phyloP scores from a whole-genome alignment of 2,329 filamentous ascomycete genomes.

The Hypomyces rosellus region DNA sequence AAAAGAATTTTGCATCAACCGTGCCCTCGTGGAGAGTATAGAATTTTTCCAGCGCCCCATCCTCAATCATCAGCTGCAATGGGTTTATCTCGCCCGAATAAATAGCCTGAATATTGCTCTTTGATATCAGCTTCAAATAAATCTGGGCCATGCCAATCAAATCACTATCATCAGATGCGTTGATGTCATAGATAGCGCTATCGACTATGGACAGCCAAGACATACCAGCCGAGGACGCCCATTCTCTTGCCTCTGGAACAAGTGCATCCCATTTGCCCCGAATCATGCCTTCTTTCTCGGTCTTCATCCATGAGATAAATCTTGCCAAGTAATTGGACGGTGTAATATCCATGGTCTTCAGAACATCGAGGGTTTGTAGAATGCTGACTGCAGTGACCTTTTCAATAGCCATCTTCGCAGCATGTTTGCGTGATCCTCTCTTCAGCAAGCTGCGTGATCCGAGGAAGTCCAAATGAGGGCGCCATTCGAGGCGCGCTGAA shows the following conservation, averaged over 20 bases:
- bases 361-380: background rate
- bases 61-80: too few relatives aligned
- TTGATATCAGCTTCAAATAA: too few relatives aligned
- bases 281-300: constrained; percentile 1
- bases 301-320: constrained; percentile 1
- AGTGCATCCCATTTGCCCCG: background rate
- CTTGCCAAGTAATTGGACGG: background rate
- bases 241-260: too few relatives aligned
- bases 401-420: background rate
- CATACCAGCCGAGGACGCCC: too few relatives aligned
- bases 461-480: constrained; percentile 3
- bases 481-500: constrained; percentile 3
- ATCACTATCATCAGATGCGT: too few relatives aligned
- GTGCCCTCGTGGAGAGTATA: too few relatives aligned
- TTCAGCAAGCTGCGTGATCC: background rate
- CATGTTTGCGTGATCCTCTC: background rate
- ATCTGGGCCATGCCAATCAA: too few relatives aligned
- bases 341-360: background rate
- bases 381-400: background rate
- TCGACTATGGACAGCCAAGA: too few relatives aligned
- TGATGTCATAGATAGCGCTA: too few relatives aligned
- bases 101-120: too few relatives aligned
- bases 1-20: background rate
- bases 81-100: too few relatives aligned
- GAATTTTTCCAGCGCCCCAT: too few relatives aligned